Percentiles rank a stretch among this genome's conserved stretches.
These are phyloP conservation scores for Solanum ahanhuiri DNA, from an alignment of 257 asterid genomes.

Conservation along the genomic window DNA sequence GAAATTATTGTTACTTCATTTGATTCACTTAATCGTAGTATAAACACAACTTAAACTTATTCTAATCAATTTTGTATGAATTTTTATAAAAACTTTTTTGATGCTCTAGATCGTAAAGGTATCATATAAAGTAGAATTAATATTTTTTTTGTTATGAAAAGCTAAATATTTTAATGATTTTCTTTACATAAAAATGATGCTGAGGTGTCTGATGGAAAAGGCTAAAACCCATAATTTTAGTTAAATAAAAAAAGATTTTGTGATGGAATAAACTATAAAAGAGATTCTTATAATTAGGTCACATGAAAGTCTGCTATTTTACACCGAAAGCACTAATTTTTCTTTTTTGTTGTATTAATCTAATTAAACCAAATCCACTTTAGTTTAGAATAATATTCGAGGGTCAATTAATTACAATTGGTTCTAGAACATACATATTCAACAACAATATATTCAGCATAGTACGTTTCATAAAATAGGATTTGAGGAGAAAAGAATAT, in stretches of 20 bases:
- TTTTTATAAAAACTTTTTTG: background rate
- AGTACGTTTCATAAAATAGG: too few species aligned
- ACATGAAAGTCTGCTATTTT: background rate
- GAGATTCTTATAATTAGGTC: background rate
- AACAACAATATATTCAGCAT: rapidly evolving
- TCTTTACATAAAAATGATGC: background rate
- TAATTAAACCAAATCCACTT: background rate
- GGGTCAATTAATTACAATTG: background rate
- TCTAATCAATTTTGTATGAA: background rate
- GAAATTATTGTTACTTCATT: too few species aligned
- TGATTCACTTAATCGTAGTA: background rate
- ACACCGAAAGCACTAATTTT: background rate
- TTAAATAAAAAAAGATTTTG: background rate
- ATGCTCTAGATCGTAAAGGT: background rate
- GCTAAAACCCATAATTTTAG: background rate
- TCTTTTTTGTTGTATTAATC: background rate
- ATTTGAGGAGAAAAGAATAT: background rate
- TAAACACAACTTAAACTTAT: background rate
- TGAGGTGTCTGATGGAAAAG: background rate
- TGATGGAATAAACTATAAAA: background rate
- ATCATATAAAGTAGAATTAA: background rate
- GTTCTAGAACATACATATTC: background rate
- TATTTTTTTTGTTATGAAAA: background rate
- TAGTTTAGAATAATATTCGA: background rate
- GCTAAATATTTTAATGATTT: background rate